These are phyloP conservation scores for Coleophoma eucalyptorum DNA, from an alignment of 2,329 filamentous ascomycete species.

Conservation along the genomic window DNA sequence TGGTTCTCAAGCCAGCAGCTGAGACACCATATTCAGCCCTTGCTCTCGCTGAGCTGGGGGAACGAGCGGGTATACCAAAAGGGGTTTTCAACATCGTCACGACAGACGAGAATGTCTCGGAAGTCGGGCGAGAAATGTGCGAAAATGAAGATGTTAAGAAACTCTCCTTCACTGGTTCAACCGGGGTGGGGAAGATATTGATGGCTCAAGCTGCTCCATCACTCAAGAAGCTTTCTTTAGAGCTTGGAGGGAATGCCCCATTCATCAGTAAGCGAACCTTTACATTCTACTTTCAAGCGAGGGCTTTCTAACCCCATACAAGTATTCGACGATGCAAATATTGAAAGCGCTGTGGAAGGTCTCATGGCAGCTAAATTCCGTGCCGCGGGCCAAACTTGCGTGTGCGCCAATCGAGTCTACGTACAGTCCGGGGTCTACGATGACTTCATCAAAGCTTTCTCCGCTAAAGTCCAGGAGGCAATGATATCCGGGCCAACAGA, in stretches of 20 bases:
- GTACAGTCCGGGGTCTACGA: constrained; percentile 45
- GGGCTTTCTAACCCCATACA: no score
- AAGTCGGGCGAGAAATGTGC: constrained; percentile 30
- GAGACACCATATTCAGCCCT: constrained; percentile 69
- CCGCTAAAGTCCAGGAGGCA: constrained; percentile 25
- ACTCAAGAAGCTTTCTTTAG: constrained; percentile 35
- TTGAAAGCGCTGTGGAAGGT: constrained; percentile 77
- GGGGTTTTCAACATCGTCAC: constrained; percentile 68
- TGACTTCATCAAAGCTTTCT: constrained; percentile 32
- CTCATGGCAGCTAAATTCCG: constrained; percentile 87
- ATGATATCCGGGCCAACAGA: constrained; percentile 15
- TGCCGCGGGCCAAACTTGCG: constrained; percentile 70
- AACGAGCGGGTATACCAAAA: constrained; percentile 70
- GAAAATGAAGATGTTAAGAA: constrained; percentile 23
- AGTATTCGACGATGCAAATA: constrained; percentile 89
- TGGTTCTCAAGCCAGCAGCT: constrained; percentile 87
- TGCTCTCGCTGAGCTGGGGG: constrained; percentile 71
- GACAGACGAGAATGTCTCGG: constrained; percentile 38
- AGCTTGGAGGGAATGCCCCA: constrained; percentile 36
- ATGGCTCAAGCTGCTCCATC: constrained; percentile 32
- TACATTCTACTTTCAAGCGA: no score
- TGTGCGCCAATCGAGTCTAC: constrained; percentile 39
- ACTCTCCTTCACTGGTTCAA: constrained; percentile 31
- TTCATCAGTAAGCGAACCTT: constrained; percentile 9
- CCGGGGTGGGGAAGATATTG: constrained; percentile 32